Conservation (phyloP, 2,329 filamentous ascomycete genomes). For the Fusarium fujikuroi region DNA sequence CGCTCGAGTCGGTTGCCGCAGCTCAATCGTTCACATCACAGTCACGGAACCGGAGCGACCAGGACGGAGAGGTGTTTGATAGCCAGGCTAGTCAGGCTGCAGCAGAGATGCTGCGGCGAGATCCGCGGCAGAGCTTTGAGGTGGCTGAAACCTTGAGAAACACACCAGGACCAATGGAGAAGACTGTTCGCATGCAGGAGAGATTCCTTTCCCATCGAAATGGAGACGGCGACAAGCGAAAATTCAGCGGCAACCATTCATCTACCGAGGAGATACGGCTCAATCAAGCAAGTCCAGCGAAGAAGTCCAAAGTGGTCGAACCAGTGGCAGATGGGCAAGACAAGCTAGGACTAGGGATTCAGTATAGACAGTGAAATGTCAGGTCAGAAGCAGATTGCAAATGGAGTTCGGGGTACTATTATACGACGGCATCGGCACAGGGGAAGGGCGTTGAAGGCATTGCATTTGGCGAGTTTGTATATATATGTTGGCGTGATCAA, state of each 20-base stretch:
- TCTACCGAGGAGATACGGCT: slow-evolving; percentile 48
- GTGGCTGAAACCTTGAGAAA: slow-evolving; percentile 58
- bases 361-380: slow-evolving; percentile 51
- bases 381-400: slow-evolving; percentile 6
- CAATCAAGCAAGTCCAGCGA: slow-evolving; percentile 59
- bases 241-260: slow-evolving; percentile 53
- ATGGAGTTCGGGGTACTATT: slow-evolving; percentile 30
- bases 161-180: slow-evolving; percentile 57
- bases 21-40: slow-evolving; percentile 48
- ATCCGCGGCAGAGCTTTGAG: slow-evolving; percentile 64
- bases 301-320: slow-evolving; percentile 60
- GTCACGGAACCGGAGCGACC: slow-evolving; percentile 42
- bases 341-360: slow-evolving; percentile 64
- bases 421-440: slow-evolving; percentile 23
- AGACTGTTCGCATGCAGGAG: slow-evolving; percentile 60
- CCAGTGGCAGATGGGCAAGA: slow-evolving; percentile 52
- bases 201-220: slow-evolving; percentile 60
- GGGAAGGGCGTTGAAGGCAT: slow-evolving; percentile 15
- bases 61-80: slow-evolving; percentile 68
- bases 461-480: neutral
- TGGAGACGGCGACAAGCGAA: slow-evolving; percentile 61
- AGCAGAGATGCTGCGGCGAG: slow-evolving; percentile 76
- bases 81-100: slow-evolving; percentile 84
- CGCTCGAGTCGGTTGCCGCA: slow-evolving; percentile 64
- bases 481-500: neutral